phyloP scores from a whole-genome alignment of 257 asterid genomes.

The Solanum phureja region DNA sequence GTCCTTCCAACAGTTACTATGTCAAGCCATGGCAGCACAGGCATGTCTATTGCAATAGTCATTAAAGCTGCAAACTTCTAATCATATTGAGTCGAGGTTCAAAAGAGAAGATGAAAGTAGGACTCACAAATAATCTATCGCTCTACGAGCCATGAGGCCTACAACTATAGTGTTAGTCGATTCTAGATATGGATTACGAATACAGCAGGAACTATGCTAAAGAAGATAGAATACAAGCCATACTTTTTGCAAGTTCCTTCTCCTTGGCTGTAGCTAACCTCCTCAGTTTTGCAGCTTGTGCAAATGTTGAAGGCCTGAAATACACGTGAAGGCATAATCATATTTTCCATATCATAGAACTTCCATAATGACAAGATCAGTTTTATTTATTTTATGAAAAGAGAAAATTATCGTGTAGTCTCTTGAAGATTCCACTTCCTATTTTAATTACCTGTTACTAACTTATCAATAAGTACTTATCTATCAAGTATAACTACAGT shows the following conservation, averaged over 20 bases:
- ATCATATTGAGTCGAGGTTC: not conserved
- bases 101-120: not conserved
- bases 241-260: slow-evolving; percentile 83
- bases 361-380: not conserved
- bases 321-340: not conserved
- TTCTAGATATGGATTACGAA: not conserved
- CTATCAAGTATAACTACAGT: not conserved
- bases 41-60: not conserved
- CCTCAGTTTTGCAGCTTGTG: slow-evolving; percentile 88
- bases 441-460: not conserved
- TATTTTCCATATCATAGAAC: not conserved
- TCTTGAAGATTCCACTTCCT: not conserved
- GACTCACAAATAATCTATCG: not conserved
- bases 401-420: not conserved
- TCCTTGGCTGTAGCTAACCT: slow-evolving; percentile 88
- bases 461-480: not conserved
- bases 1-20: not conserved
- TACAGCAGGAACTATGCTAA: not conserved
- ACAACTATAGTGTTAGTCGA: not conserved
- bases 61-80: not conserved
- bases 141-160: not conserved
- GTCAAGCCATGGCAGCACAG: not conserved
- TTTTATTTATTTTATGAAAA: not conserved
- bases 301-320: slow-evolving; percentile 96
- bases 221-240: not conserved